phyloP scores from a whole-genome alignment of 805 yeast genomes.

The Yarrowia deformans region DNA sequence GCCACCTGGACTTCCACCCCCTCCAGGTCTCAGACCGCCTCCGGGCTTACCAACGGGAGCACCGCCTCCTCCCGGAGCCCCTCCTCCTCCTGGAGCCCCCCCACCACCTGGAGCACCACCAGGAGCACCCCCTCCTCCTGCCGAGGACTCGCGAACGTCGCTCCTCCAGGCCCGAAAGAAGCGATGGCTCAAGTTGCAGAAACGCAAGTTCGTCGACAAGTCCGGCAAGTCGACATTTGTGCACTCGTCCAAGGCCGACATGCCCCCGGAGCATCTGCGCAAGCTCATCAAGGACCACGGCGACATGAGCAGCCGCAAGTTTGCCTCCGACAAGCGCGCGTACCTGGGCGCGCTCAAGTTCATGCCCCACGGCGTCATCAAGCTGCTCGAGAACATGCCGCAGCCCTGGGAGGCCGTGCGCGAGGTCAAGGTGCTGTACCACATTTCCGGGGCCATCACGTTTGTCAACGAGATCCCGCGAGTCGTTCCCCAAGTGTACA shows the following conservation, averaged over 20 bases:
- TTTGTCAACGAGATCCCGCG: conserved; percentile 92
- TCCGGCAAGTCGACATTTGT: conserved; percentile 54
- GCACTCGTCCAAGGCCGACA: conserved; percentile 71
- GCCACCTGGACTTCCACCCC: conserved; percentile 32
- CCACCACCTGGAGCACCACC: conserved; percentile 42
- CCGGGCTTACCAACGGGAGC: conserved; percentile 41
- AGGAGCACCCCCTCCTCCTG: conserved; percentile 43
- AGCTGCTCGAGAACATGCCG: conserved; percentile 93
- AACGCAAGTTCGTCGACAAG: conserved; percentile 58
- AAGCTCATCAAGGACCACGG: conserved; percentile 84
- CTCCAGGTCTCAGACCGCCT: conserved; percentile 43
- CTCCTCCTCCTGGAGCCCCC: conserved; percentile 48
- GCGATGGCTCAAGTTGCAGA: conserved; percentile 71
- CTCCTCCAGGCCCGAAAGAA: conserved; percentile 57
- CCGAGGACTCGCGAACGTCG: conserved; percentile 41
- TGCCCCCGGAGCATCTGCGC: conserved; percentile 94
- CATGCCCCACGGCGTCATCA: conserved; percentile 93
- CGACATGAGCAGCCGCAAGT: conserved; percentile 79
- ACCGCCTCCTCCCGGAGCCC: conserved; percentile 47
- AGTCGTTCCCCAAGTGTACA: conserved; percentile 89
- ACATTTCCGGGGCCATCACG: conserved; percentile 90
- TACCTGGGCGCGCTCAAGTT: conserved; percentile 90
- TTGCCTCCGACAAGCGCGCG: conserved; percentile 83
- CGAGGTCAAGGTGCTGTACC: conserved; percentile 88
- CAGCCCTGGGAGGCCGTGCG: conserved; percentile 95